A percentile compares a stretch with the other conserved stretches of the same genome.
Evolutionary conservation across 495 filamentous ascomycete genomes (phyloP).

Genomic region (Neurospora africana): DNA sequence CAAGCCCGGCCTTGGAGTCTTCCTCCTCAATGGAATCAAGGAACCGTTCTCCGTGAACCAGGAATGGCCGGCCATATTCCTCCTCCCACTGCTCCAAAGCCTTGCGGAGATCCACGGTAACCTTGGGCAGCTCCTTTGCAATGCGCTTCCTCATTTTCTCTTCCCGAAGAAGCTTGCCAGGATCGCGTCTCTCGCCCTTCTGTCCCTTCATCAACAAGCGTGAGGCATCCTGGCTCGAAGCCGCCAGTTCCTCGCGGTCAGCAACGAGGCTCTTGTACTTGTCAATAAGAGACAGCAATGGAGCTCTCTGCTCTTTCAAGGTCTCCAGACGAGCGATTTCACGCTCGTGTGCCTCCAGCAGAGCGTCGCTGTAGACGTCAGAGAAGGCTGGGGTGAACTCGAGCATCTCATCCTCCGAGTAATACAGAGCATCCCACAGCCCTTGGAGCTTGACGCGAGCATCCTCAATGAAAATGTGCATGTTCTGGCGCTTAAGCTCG

Average conservation of each 20-base stretch:
- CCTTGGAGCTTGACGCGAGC: conserved; percentile 81
- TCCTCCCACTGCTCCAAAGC: conserved; percentile 84
- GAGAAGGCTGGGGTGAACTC: conserved; percentile 94
- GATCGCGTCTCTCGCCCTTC: conserved; percentile 86
- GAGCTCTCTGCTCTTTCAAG: conserved; percentile 77
- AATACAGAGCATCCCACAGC: conserved; percentile 87
- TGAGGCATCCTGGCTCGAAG: conserved; percentile 87
- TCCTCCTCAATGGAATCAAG: conserved; percentile 62
- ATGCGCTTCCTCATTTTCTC: conserved; percentile 98
- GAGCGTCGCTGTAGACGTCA: conserved; percentile 77
- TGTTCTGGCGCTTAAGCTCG: conserved; percentile 86
- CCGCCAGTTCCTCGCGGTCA: conserved; percentile 77
- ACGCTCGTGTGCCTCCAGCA: conserved; percentile 77
- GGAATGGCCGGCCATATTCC: conserved; percentile 84
- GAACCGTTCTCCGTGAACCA: conserved; percentile 85
- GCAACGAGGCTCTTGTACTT: conserved; percentile 73
- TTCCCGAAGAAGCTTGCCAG: conserved; percentile 85
- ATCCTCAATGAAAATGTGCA: conserved; percentile 93
- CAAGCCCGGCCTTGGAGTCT: conserved; percentile 49
- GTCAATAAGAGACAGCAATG: conserved; percentile 71
- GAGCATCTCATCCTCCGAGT: conserved; percentile 95
- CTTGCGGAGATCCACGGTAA: conserved; percentile 72
- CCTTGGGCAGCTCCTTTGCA: conserved; percentile 86
- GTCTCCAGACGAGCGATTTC: conserved; percentile 76
- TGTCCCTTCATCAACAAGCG: conserved; percentile 78